These are phyloP conservation scores for Trametes cinnabarina DNA, from an alignment of 768 basidiomycete species.

Conservation along the genomic window DNA sequence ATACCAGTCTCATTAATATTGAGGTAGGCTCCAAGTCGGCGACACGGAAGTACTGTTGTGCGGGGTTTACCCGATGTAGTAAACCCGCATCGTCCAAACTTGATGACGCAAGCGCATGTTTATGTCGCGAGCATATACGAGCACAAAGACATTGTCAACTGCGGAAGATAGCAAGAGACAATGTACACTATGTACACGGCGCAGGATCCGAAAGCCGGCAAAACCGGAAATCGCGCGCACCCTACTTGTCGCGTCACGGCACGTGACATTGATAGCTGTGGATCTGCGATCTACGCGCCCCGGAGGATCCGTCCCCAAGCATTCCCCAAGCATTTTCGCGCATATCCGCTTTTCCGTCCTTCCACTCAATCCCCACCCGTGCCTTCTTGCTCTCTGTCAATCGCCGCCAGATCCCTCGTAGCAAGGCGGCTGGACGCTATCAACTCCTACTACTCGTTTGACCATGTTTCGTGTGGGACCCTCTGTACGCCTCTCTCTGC, in stretches of 20 bases:
- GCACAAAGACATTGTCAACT: too few relatives aligned
- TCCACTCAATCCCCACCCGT: constrained; percentile 25
- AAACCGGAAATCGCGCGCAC: not conserved
- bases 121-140: too few relatives aligned
- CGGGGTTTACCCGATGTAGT: too few relatives aligned
- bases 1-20: too few relatives aligned
- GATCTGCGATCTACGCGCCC: not conserved
- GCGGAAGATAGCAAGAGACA: too few relatives aligned
- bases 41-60: too few relatives aligned
- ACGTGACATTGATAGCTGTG: constrained; percentile 3
- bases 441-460: not conserved
- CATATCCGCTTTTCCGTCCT: constrained; percentile 2
- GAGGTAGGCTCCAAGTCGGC: too few relatives aligned
- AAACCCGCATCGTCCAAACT: too few relatives aligned
- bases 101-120: too few relatives aligned
- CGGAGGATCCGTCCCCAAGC: not conserved
- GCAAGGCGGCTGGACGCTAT: not conserved
- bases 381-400: not conserved
- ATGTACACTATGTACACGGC: too few relatives aligned
- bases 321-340: constrained; percentile 12
- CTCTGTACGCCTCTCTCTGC: constrained; percentile 17
- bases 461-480: constrained; percentile 41
- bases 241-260: constrained; percentile 1
- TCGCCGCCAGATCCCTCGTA: not conserved
- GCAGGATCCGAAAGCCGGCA: too few relatives aligned